These are phyloP conservation scores for Mayamaea pseudoterrestris DNA, from an alignment of 108 stramenopile genomes.

Conservation along the genomic window DNA sequence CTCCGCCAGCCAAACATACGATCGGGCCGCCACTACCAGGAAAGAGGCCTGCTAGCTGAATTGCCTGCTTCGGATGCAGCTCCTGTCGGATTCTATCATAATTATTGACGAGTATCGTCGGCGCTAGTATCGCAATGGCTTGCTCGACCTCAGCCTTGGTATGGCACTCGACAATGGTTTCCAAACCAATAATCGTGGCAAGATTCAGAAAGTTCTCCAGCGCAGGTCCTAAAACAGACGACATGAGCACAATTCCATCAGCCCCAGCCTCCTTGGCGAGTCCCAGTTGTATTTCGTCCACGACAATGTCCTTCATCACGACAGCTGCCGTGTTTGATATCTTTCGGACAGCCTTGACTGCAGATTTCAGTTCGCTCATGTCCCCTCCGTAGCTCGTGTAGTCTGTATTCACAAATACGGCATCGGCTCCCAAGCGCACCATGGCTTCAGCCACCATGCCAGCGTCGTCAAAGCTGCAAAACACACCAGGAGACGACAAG, in stretches of 20 bases:
- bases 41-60: constrained; percentile 74
- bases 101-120: constrained; percentile 77
- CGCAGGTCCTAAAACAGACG: constrained; percentile 69
- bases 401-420: constrained; percentile 82
- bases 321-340: constrained; percentile 64
- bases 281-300: constrained; percentile 83
- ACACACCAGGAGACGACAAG: constrained; percentile 54
- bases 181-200: constrained; percentile 76
- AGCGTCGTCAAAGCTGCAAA: constrained; percentile 76
- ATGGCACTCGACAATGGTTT: constrained; percentile 86
- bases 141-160: constrained; percentile 77
- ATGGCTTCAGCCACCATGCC: constrained; percentile 82
- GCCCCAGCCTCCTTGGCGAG: constrained; percentile 82
- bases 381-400: constrained; percentile 80
- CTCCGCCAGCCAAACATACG: constrained; percentile 72
- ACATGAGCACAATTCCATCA: constrained; percentile 72
- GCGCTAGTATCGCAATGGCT: constrained; percentile 62
- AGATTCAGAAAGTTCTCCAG: constrained; percentile 75
- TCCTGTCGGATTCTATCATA: constrained; percentile 59
- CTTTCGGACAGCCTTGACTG: constrained; percentile 53
- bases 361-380: constrained; percentile 56
- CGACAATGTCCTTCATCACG: constrained; percentile 87
- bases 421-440: constrained; percentile 81
- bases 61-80: constrained; percentile 65
- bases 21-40: constrained; percentile 79